Conservation (phyloP, 2,329 filamentous ascomycete species). For the Phyllosticta capitalensis region DNA sequence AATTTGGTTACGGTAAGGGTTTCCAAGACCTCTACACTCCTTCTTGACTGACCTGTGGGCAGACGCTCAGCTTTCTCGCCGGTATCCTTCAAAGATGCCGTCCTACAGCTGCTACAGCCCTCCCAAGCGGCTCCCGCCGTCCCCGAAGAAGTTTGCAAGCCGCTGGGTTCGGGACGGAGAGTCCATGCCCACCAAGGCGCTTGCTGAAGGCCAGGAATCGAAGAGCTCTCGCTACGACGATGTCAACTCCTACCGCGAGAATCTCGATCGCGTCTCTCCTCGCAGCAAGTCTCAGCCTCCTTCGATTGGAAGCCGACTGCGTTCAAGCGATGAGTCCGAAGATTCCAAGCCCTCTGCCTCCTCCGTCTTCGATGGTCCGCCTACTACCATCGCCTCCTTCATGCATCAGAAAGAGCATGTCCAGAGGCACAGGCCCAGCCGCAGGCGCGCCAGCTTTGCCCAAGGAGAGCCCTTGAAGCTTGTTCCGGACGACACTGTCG, state of each 20-base stretch:
- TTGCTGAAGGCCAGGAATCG: conserved; percentile 1
- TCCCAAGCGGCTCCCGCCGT: conserved; percentile 1
- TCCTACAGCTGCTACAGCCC: conserved; percentile 6
- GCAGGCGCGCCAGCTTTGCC: not conserved
- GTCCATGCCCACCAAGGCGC: not conserved
- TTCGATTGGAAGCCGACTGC: not conserved
- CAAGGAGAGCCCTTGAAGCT: conserved; percentile 13
- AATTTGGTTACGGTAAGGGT: too few relatives aligned
- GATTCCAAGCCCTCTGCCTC: not conserved
- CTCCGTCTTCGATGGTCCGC: conserved; percentile 5
- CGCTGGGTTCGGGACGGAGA: not conserved
- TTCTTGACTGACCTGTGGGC: not conserved
- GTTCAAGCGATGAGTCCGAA: not conserved
- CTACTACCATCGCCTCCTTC: conserved; percentile 18
- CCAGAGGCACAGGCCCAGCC: not conserved
- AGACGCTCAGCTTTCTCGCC: not conserved
- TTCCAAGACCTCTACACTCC: not conserved
- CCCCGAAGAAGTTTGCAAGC: conserved; percentile 1
- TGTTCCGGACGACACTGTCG: conserved; percentile 3
- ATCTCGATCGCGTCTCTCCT: not conserved
- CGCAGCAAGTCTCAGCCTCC: not conserved
- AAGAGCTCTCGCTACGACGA: conserved; percentile 1
- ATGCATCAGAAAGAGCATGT: conserved; percentile 13
- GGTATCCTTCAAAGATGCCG: not conserved
- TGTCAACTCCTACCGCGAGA: conserved; percentile 2